phyloP scores from a whole-genome alignment of 208 protist species.

The Acanthamoeba culbertsoni region DNA sequence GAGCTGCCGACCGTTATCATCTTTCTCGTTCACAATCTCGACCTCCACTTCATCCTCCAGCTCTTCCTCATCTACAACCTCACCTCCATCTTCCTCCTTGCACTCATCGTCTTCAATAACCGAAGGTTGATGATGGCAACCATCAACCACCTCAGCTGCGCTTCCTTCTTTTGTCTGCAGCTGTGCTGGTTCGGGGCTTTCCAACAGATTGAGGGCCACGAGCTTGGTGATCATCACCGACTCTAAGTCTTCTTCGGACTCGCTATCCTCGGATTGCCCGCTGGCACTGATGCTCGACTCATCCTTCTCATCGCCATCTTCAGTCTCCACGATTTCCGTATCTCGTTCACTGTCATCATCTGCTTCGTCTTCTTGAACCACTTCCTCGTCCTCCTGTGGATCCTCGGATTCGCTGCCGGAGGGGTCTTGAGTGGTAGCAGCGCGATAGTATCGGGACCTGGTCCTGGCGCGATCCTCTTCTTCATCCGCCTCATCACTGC shows the following conservation, averaged over 20 bases:
- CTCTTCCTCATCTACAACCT: background rate
- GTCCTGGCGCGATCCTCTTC: background rate
- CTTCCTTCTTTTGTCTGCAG: background rate
- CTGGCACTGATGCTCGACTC: background rate
- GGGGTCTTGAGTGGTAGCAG: background rate
- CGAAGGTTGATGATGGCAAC: background rate
- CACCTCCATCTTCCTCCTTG: background rate
- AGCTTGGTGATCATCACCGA: background rate
- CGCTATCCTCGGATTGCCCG: background rate
- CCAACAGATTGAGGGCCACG: background rate
- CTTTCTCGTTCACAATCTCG: too few species aligned
- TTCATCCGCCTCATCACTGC: background rate
- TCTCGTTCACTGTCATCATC: background rate
- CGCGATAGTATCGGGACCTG: background rate
- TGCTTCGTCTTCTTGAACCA: background rate
- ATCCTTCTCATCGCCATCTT: background rate
- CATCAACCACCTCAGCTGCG: background rate
- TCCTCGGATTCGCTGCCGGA: background rate
- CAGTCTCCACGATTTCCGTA: background rate
- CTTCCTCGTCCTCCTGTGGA: background rate
- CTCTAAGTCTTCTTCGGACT: background rate
- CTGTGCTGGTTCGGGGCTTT: background rate
- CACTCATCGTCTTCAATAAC: background rate
- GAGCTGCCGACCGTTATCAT: too few species aligned
- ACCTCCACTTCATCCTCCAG: too few species aligned